phyloP scores from a whole-genome alignment of 805 yeast genomes.

The Metschnikowia aberdeeniae region DNA sequence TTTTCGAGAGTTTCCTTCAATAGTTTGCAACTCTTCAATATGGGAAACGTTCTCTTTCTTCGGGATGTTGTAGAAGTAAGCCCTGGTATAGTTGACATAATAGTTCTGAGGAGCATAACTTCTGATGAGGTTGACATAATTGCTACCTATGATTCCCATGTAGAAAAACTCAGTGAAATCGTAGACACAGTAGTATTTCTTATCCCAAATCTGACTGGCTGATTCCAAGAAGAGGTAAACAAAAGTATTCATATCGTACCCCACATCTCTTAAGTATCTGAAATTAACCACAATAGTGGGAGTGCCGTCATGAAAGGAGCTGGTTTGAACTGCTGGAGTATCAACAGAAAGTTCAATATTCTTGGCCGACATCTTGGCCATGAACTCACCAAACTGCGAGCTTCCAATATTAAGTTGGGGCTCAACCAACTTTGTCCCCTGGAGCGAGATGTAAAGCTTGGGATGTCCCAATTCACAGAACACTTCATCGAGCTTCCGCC shows the following conservation, averaged over 20 bases:
- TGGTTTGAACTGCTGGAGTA: conserved; percentile 51
- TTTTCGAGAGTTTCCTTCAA: conserved; percentile 13
- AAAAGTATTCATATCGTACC: conserved; percentile 44
- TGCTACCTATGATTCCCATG: conserved; percentile 19
- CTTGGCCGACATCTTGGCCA: conserved; percentile 60
- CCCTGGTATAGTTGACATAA: conserved; percentile 47
- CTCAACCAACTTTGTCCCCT: conserved; percentile 47
- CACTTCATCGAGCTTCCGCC: conserved; percentile 43
- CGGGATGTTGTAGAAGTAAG: conserved; percentile 52
- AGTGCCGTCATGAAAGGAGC: conserved; percentile 67
- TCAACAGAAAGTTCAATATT: conserved; percentile 46
- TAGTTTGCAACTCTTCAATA: conserved; percentile 20
- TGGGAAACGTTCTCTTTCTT: conserved; percentile 20
- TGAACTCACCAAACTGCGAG: conserved; percentile 61
- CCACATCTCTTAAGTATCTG: conserved; percentile 30
- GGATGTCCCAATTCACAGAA: conserved; percentile 58
- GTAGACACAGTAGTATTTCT: conserved; percentile 54
- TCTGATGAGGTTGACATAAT: conserved; percentile 34
- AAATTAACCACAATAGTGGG: conserved; percentile 60
- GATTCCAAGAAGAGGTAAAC: conserved; percentile 60
- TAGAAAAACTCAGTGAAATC: conserved; percentile 65
- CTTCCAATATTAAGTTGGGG: conserved; percentile 44
- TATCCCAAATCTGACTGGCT: conserved; percentile 68
- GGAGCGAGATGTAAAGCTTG: conserved; percentile 48
- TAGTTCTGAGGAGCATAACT: conserved; percentile 50